phyloP scores from a whole-genome alignment of 345 rosid genomes.

The Salix exigua region DNA sequence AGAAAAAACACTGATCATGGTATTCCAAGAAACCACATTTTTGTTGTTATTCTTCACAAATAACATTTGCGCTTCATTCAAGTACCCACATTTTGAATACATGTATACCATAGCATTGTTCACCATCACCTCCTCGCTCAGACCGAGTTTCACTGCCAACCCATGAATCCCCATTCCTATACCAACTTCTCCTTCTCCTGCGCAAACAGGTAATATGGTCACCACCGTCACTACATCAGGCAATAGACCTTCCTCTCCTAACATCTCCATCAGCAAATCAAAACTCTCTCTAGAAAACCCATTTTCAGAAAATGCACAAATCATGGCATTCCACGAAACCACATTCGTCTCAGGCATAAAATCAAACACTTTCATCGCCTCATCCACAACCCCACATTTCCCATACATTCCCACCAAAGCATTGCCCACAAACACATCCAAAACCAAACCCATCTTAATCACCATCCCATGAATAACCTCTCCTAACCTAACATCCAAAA shows the following conservation, averaged over 20 bases:
- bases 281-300: constrained; percentile 38
- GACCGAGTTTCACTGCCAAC: constrained; percentile 47
- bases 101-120: constrained; percentile 57
- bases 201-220: constrained; percentile 53
- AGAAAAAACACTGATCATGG: constrained; percentile 47
- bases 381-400: constrained; percentile 39
- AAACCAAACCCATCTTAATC: constrained; percentile 42
- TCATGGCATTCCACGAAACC: constrained; percentile 67
- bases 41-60: constrained; percentile 38
- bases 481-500: constrained; percentile 38
- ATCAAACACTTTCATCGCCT: constrained; percentile 41
- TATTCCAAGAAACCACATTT: constrained; percentile 66
- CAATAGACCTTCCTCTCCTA: constrained; percentile 30
- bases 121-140: constrained; percentile 44
- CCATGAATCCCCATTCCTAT: constrained; percentile 55
- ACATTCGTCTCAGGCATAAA: constrained; percentile 46
- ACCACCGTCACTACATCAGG: constrained; percentile 57
- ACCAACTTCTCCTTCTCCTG: constrained; percentile 33
- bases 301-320: constrained; percentile 46
- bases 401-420: constrained; percentile 58
- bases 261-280: constrained; percentile 38
- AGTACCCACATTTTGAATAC: constrained; percentile 58
- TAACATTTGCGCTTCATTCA: constrained; percentile 38
- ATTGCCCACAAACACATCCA: constrained; percentile 57
- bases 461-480: constrained; percentile 54